Evolutionary conservation across 139 green algal genomes (phyloP), one percentile per base, ranked within the genome.

Genomic region (Nannochloris sp.): DNA sequence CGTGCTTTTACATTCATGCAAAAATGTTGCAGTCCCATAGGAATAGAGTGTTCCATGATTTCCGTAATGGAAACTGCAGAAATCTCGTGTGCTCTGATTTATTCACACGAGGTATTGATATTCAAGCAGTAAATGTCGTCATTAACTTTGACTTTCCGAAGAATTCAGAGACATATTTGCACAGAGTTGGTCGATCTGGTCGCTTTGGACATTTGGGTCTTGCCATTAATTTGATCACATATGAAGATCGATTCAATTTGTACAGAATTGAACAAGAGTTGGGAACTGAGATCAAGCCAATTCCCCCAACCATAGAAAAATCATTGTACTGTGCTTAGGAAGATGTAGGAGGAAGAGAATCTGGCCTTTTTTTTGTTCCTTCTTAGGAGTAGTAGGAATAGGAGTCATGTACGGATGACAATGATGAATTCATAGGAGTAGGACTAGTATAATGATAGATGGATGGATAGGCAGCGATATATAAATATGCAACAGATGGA

Each of bases 131-230:
- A 7, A 99, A 99, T 73, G 94, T 99, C 5, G 94, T 99, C 60
- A 98, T 99, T 83, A 99, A 99, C 78, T 99, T 99, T 76, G 94
- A 99, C 82, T 98, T 99, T 82, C 94, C 94, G 53, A 99, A 98
- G 85, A 97, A 95, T 71, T 84, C 81, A 7, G 94, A 99, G 78
- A 98, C 94, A 1, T 99, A 99, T 79, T 84, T 99, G 51, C 94
- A 99, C 80, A 79, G 94, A 43, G 93, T 95, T 9, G 94, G 94
- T 10, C 84, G 94, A 43, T 96, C 87, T 5, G 94, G 94, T 6
- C 87, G 94, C 36, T 99, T 98, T 74, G 94, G 94, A n/a, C 94
- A 99, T 78, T 78, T 99, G 50, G 94, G 94, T 53, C 77, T 99
- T 57, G 93, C 94, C 18, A 86, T 99, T 51, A 98, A 98, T 81